Evolutionary conservation across 495 filamentous ascomycete species (phyloP).

Genomic region (Hypoxylon trugodes): DNA sequence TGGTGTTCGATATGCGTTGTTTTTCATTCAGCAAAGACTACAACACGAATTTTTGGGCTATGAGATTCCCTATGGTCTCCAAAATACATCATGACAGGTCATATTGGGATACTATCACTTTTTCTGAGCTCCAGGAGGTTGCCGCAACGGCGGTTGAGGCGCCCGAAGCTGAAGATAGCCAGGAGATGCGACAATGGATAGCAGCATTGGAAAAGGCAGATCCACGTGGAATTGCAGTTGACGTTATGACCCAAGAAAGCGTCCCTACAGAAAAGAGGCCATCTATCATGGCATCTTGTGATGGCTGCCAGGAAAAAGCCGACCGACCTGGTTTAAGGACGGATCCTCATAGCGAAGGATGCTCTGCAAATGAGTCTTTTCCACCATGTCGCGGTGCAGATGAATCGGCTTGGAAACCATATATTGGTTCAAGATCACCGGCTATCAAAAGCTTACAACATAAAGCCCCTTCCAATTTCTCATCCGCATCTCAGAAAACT

Average conservation of each 20-base stretch:
- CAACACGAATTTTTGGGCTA: conserved; percentile 57
- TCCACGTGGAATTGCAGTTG: conserved; percentile 40
- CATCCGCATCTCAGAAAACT: not conserved
- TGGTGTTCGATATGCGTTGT: conserved; percentile 58
- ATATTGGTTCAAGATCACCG: conserved; percentile 6
- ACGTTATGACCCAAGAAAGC: conserved; percentile 44
- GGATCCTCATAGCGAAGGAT: not conserved
- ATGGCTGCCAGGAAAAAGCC: not conserved
- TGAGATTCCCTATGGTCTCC: conserved; percentile 54
- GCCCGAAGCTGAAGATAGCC: conserved; percentile 49
- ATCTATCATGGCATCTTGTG: not conserved
- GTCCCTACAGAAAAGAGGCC: conserved; percentile 4
- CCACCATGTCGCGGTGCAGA: not conserved
- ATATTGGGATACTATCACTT: conserved; percentile 51
- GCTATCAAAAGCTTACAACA: not conserved
- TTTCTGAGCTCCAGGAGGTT: conserved; percentile 55
- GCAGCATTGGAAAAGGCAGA: conserved; percentile 61
- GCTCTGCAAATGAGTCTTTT: not conserved
- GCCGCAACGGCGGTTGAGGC: conserved; percentile 48
- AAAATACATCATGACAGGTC: conserved; percentile 59
- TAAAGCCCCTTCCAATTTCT: not conserved
- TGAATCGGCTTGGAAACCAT: not conserved
- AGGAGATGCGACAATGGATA: conserved; percentile 64
- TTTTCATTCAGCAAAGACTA: conserved; percentile 56
- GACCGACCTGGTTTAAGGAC: not conserved